Conservation (phyloP, 1,139 yeast genomes). For the Insectozyma bohioensis region DNA sequence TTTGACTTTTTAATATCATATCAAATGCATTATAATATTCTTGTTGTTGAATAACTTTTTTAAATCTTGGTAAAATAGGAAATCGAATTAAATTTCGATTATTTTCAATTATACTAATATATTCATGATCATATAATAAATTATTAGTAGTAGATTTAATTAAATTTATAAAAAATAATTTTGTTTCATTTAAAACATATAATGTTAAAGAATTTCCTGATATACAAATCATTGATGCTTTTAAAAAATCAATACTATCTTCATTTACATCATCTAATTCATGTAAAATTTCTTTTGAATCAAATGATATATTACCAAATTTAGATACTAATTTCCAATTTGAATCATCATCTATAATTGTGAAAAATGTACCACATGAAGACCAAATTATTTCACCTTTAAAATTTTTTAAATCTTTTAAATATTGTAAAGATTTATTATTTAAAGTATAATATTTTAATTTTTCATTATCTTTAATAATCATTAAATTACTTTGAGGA, state of each 20-base stretch:
- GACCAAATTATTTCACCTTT: conserved; percentile 28
- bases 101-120: conserved; percentile 26
- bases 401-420: conserved; percentile 15
- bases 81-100: conserved; percentile 22
- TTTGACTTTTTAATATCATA: conserved; percentile 15
- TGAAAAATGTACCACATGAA: conserved; percentile 37
- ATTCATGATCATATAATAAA: conserved; percentile 26
- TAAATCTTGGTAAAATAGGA: conserved; percentile 35
- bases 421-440: conserved; percentile 12
- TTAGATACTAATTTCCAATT: conserved; percentile 37
- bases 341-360: conserved; percentile 22
- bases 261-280: conserved; percentile 23
- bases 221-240: conserved; percentile 22
- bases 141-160: conserved; percentile 18
- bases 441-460: conserved; percentile 18
- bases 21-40: conserved; percentile 19
- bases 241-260: conserved; percentile 22
- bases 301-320: conserved; percentile 36
- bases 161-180: conserved; percentile 25
- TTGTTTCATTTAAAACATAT: conserved; percentile 21
- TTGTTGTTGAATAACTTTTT: conserved; percentile 23
- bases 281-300: conserved; percentile 24
- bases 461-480: conserved; percentile 15
- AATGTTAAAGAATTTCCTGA: conserved; percentile 29
- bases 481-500: conserved; percentile 26